These are phyloP conservation scores for Cryptococcus sp. DNA, from an alignment of 1,284 basidiomycete species.

Conservation along the genomic window DNA sequence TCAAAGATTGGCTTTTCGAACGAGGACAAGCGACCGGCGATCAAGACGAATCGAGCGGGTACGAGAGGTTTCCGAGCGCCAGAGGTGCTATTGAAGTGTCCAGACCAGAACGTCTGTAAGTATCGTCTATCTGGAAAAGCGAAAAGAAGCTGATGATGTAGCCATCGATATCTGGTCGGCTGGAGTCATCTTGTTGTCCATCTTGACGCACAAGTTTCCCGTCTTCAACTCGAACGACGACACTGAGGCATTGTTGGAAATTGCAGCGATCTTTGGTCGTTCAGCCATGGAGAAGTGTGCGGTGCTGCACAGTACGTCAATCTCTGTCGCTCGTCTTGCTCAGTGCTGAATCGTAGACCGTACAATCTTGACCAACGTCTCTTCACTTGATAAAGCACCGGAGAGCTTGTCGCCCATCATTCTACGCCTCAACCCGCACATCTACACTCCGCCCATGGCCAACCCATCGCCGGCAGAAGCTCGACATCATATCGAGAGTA, in stretches of 20 bases:
- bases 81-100: constrained; percentile 93
- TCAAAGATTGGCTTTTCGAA: constrained; percentile 46
- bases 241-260: constrained; percentile 90
- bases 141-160: constrained; percentile 32
- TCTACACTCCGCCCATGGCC: constrained; percentile 54
- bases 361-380: constrained; percentile 77
- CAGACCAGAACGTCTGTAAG: constrained; percentile 83
- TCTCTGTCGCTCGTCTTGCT: background rate
- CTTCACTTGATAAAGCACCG: constrained; percentile 61
- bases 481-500: constrained; percentile 50
- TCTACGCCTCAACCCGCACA: constrained; percentile 65
- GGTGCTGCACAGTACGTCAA: constrained; percentile 73
- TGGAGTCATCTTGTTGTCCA: constrained; percentile 87
- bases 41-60: constrained; percentile 93
- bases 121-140: constrained; percentile 10
- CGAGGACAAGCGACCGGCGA: constrained; percentile 56
- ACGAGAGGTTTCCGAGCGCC: constrained; percentile 96
- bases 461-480: constrained; percentile 36
- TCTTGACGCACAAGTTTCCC: constrained; percentile 88
- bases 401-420: constrained; percentile 68
- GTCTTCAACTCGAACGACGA: constrained; percentile 94
- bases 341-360: constrained; percentile 67
- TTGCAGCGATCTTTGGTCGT: constrained; percentile 80
- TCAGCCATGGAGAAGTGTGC: constrained; percentile 79
- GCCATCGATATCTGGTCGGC: constrained; percentile 97